Conservation (phyloP, 2,329 filamentous ascomycete species). For the Ophiobolus disseminans region DNA sequence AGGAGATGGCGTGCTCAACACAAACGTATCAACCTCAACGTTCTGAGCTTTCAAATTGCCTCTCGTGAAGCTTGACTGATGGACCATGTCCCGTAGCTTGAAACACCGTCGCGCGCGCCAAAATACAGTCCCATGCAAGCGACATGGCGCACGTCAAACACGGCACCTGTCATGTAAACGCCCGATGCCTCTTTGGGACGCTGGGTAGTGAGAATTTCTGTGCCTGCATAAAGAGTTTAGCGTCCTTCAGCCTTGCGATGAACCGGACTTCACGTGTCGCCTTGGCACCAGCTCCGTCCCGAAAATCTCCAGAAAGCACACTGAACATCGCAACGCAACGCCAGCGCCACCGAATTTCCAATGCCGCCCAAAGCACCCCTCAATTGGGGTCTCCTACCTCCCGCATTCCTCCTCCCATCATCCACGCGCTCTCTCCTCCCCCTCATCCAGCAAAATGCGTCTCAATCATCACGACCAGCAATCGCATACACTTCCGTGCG, state of each 20-base stretch:
- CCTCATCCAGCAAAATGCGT: conserved; percentile 19
- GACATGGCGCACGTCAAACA: background rate
- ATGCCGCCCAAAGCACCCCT: conserved; percentile 47
- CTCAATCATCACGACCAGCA: conserved; percentile 13
- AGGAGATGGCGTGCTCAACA: conserved; percentile 2
- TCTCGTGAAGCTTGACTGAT: too few species aligned
- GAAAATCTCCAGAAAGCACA: conserved; percentile 30
- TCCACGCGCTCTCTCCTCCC: conserved; percentile 34
- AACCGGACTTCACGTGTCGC: conserved; percentile 3
- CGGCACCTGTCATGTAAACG: background rate
- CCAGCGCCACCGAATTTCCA: conserved; percentile 12
- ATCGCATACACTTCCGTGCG: conserved; percentile 37
- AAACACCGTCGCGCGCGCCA: conserved; percentile 3
- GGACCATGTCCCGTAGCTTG: too few species aligned
- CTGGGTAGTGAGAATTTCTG: background rate
- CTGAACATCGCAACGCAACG: conserved; percentile 11
- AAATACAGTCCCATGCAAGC: conserved; percentile 1
- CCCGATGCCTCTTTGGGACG: background rate
- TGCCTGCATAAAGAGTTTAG: background rate
- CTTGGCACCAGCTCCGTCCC: conserved; percentile 8
- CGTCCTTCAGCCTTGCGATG: background rate
- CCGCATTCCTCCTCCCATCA: conserved; percentile 38
- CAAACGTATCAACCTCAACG: too few species aligned
- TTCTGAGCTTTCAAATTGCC: too few species aligned
- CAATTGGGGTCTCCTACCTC: conserved; percentile 41